Conservation (phyloP, 2,329 filamentous ascomycete genomes). For the Xenosphaeropsis pyriputrescens region DNA sequence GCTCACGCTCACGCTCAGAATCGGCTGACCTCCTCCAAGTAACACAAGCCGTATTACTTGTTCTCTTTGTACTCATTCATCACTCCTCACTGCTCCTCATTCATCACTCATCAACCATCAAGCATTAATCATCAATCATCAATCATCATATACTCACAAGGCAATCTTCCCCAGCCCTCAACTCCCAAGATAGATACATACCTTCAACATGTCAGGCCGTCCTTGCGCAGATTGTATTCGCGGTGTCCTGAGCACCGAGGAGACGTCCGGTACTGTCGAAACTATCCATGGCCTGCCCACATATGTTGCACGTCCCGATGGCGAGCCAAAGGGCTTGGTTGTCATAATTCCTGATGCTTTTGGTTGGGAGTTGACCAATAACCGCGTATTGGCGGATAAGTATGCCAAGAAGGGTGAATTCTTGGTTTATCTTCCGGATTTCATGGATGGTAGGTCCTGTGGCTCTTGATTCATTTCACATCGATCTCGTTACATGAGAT, state of each 20-base stretch:
- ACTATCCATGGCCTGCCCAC: constrained; percentile 24
- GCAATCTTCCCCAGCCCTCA: no score
- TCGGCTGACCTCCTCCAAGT: no score
- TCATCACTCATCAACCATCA: no score
- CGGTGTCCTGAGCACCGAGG: background rate
- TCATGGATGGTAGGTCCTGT: constrained; percentile 24
- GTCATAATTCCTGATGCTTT: constrained; percentile 31
- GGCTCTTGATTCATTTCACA: background rate
- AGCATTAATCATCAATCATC: no score
- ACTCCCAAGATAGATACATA: no score
- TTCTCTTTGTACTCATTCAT: no score
- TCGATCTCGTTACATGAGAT: no score
- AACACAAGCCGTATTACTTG: no score
- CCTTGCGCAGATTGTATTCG: background rate
- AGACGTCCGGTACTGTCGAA: constrained; percentile 20
- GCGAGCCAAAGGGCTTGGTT: constrained; percentile 21
- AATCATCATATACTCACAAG: no score
- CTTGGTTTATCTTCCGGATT: constrained; percentile 29
- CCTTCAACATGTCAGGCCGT: background rate
- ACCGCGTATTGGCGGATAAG: constrained; percentile 26
- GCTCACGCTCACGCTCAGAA: no score
- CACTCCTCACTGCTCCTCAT: no score
- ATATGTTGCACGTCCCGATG: constrained; percentile 22
- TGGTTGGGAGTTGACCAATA: constrained; percentile 29
- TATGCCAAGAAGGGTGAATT: constrained; percentile 26